Conservation (phyloP, 1,284 basidiomycete species). For the Takashimella tepidaria region DNA sequence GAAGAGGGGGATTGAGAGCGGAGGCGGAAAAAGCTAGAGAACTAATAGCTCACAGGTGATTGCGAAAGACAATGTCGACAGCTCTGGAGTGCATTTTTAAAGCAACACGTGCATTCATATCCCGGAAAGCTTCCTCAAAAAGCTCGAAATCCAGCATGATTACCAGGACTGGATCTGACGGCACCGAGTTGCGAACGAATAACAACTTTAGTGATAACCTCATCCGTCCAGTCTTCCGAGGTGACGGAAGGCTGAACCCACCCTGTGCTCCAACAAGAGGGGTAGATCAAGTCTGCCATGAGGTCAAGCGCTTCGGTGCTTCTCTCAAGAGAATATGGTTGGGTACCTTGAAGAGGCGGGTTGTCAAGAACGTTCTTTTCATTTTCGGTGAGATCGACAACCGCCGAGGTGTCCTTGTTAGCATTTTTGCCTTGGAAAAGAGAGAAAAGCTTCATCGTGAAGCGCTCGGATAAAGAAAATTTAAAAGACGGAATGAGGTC, state of each 20-base stretch:
- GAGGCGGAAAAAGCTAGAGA: too few species aligned
- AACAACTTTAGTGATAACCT: neutral
- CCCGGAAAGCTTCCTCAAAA: neutral
- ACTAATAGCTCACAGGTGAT: constrained; percentile 1
- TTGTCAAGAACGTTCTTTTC: neutral
- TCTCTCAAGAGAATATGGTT: too few species aligned
- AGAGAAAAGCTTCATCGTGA: neutral
- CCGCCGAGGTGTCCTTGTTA: neutral
- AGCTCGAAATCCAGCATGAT: neutral
- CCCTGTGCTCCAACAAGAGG: neutral
- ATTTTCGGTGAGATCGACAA: neutral
- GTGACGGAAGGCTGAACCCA: neutral
- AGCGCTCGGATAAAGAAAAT: too few species aligned
- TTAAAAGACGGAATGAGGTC: too few species aligned
- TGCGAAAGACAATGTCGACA: neutral
- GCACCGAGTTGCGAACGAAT: neutral
- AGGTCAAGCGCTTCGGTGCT: neutral
- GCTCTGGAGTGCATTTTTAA: neutral
- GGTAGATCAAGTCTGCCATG: neutral
- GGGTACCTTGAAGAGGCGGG: too few species aligned
- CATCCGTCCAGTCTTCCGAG: neutral
- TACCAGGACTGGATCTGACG: neutral
- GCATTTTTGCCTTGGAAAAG: neutral
- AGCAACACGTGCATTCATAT: neutral
- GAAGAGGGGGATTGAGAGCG: too few species aligned